Evolutionary conservation across 1,284 basidiomycete genomes (phyloP).

Genomic region (Malassezia equina): DNA sequence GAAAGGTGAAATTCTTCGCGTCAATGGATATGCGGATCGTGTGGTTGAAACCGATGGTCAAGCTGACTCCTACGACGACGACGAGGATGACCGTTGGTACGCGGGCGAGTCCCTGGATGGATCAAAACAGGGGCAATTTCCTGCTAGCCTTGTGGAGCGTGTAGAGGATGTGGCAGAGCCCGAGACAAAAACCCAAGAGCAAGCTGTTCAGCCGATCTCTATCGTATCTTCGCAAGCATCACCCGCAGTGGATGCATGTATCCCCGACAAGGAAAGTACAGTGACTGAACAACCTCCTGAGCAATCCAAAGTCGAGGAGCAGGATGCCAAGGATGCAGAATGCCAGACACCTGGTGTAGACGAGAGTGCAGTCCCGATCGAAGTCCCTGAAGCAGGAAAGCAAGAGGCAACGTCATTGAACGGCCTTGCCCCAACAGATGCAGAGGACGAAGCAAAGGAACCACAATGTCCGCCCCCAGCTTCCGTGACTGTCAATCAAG

Average conservation of each 20-base stretch:
- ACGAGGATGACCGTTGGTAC: conserved; percentile 49
- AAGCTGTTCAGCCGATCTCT: neutral
- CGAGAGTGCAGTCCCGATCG: neutral
- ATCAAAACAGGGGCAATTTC: conserved; percentile 42
- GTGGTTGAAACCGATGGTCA: conserved; percentile 12
- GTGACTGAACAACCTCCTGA: neutral
- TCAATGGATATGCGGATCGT: conserved; percentile 26
- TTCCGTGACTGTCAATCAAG: neutral
- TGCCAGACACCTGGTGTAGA: neutral
- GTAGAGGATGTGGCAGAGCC: conserved; percentile 7
- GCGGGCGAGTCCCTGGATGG: conserved; percentile 42
- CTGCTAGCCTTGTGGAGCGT: conserved; percentile 37
- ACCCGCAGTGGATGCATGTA: neutral
- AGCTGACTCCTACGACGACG: conserved; percentile 34
- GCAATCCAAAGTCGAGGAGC: neutral
- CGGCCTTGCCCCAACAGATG: too few relatives aligned
- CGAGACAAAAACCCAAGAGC: neutral
- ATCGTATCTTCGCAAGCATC: neutral
- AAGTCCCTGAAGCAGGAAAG: neutral
- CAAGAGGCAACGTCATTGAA: too few relatives aligned
- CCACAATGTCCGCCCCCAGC: neutral
- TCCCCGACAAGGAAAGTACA: neutral
- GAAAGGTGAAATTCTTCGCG: conserved; percentile 42
- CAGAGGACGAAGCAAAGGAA: too few relatives aligned
- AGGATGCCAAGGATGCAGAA: neutral